A percentile compares a stretch with the other conserved stretches of the same genome.
phyloP scores from a whole-genome alignment of 2,329 filamentous ascomycete species.

The Penicillium verrucosum region DNA sequence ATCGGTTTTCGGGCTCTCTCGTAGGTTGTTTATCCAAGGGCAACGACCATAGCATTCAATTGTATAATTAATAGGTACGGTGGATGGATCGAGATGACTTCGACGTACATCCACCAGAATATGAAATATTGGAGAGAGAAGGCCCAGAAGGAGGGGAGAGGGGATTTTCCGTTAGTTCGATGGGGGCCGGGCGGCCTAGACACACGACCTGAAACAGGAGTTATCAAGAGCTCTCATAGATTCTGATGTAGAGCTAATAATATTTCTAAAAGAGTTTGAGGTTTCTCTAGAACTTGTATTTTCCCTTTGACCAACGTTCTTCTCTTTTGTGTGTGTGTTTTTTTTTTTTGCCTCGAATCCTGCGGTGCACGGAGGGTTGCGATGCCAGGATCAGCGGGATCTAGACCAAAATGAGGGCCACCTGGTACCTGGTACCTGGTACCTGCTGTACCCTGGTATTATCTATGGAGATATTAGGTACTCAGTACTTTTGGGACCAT shows the following conservation, averaged over 20 bases:
- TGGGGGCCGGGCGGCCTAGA: constrained; percentile 35
- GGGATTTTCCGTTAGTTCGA: constrained; percentile 27
- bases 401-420: constrained; percentile 17
- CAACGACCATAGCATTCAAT: constrained; percentile 11
- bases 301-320: background rate
- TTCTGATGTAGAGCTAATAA: background rate
- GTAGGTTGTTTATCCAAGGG: background rate
- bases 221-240: background rate
- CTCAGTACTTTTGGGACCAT: background rate
- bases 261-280: background rate
- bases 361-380: constrained; percentile 6
- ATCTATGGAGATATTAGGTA: background rate
- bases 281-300: background rate
- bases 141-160: constrained; percentile 17
- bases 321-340: background rate
- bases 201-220: constrained; percentile 23
- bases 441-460: background rate
- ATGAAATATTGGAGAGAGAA: constrained; percentile 4
- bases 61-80: background rate
- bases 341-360: background rate
- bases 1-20: constrained; percentile 1
- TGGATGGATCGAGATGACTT: constrained; percentile 3
- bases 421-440: background rate
- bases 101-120: constrained; percentile 6
- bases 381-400: constrained; percentile 22